A percentile compares a stretch with the other conserved stretches of the same genome.
These are phyloP conservation scores for Pythium aquatile DNA, from an alignment of 352 stramenopile genomes.

Conservation along the genomic window DNA sequence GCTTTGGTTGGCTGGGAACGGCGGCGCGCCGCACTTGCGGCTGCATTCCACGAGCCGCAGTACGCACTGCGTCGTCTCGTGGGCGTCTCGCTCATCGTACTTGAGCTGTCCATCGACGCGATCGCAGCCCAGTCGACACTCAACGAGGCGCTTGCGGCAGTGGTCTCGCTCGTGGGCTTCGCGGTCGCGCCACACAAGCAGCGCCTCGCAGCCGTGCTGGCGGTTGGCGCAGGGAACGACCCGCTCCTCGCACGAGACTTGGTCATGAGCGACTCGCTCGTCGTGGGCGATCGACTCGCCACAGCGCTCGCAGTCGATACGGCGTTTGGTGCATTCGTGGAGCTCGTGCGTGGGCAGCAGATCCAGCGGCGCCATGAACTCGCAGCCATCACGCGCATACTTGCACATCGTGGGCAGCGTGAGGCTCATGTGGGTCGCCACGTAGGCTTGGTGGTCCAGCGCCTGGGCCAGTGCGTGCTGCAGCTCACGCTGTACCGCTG, in stretches of 20 bases:
- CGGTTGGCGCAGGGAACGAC: conserved; percentile 50
- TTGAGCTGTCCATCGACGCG: conserved; percentile 21
- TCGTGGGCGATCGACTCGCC: conserved; percentile 35
- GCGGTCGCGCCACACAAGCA: conserved; percentile 36
- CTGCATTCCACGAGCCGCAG: conserved; percentile 44
- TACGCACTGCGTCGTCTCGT: conserved; percentile 53
- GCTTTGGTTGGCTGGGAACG: conserved; percentile 43
- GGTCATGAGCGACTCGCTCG: conserved; percentile 34
- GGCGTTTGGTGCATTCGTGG: conserved; percentile 52
- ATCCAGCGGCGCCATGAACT: conserved; percentile 50
- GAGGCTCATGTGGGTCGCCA: conserved; percentile 42
- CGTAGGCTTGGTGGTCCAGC: conserved; percentile 48
- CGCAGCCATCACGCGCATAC: conserved; percentile 37
- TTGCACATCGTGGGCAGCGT: conserved; percentile 43
- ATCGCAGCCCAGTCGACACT: conserved; percentile 55
- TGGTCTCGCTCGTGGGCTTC: conserved; percentile 43
- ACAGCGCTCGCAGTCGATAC: conserved; percentile 57
- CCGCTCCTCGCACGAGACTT: conserved; percentile 33
- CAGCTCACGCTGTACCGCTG: conserved; percentile 38
- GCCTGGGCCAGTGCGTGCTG: conserved; percentile 38
- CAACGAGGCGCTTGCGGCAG: conserved; percentile 53
- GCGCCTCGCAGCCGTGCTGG: conserved; percentile 47
- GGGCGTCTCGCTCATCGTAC: conserved; percentile 44
- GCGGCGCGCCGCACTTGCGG: conserved; percentile 32
- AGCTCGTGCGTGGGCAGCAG: conserved; percentile 56